These are phyloP conservation scores for Babesia caballi DNA, from an alignment of 169 alveolate species.

Conservation along the genomic window DNA sequence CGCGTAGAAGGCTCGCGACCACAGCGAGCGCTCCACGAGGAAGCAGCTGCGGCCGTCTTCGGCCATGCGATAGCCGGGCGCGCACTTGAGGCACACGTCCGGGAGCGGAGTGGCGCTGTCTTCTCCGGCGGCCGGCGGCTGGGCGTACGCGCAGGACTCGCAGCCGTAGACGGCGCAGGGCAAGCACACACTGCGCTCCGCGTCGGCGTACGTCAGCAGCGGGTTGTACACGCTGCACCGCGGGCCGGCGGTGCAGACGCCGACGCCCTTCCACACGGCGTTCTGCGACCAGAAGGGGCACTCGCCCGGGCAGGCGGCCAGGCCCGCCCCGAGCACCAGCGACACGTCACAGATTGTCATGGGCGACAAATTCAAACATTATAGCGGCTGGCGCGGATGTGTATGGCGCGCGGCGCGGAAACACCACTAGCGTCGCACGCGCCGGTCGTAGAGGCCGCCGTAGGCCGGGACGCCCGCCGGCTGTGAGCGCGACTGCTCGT, in stretches of 20 bases:
- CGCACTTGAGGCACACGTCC: slow-evolving; percentile 68
- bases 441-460: slow-evolving; percentile 35
- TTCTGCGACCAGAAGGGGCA: slow-evolving; percentile 71
- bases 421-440: slow-evolving; percentile 11
- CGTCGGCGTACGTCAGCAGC: slow-evolving; percentile 60
- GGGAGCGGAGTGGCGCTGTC: slow-evolving; percentile 31
- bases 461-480: neutral
- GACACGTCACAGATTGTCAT: slow-evolving; percentile 65
- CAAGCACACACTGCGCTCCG: slow-evolving; percentile 47
- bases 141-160: slow-evolving; percentile 45
- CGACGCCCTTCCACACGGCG: slow-evolving; percentile 73
- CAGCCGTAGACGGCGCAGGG: slow-evolving; percentile 73
- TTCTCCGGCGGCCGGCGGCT: neutral
- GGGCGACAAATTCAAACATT: neutral
- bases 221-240: slow-evolving; percentile 68
- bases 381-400: neutral
- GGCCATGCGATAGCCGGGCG: slow-evolving; percentile 66
- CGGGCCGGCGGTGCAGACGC: slow-evolving; percentile 63
- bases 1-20: slow-evolving; percentile 46
- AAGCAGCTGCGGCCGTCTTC: slow-evolving; percentile 61
- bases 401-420: neutral
- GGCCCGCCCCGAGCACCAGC: slow-evolving; percentile 46
- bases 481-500: neutral
- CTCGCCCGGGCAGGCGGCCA: slow-evolving; percentile 60
- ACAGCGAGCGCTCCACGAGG: slow-evolving; percentile 43